These are phyloP conservation scores for Alternaria angustiovoidea DNA, from an alignment of 2,329 filamentous ascomycete genomes.

Conservation along the genomic window DNA sequence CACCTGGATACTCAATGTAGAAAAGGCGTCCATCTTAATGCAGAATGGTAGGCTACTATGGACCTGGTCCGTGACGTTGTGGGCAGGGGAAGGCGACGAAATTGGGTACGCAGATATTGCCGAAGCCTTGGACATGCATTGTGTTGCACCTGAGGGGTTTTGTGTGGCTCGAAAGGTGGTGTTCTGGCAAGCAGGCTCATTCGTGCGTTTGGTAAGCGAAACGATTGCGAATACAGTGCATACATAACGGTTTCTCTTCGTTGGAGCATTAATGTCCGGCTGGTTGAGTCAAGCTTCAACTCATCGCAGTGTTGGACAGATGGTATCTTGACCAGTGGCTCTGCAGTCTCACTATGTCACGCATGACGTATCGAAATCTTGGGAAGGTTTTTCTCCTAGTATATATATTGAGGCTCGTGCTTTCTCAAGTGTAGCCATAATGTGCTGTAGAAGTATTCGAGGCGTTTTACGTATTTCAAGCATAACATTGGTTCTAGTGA, in stretches of 20 bases:
- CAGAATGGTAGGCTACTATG: slow-evolving; percentile 16
- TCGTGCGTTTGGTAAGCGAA: slow-evolving; percentile 26
- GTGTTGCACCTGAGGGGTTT: slow-evolving; percentile 29
- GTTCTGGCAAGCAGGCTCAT: slow-evolving; percentile 24
- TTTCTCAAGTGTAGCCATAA: neutral
- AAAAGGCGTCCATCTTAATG: slow-evolving; percentile 13
- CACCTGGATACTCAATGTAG: slow-evolving; percentile 13
- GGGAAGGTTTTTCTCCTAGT: neutral
- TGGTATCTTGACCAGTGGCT: neutral
- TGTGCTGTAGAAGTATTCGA: neutral
- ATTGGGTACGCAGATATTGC: slow-evolving; percentile 22
- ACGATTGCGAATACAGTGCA: slow-evolving; percentile 27
- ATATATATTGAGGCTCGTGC: neutral
- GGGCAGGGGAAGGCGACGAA: slow-evolving; percentile 26
- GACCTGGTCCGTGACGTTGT: slow-evolving; percentile 12
- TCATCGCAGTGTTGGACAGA: neutral
- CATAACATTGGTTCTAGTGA: neutral
- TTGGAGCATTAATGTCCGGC: slow-evolving; percentile 22
- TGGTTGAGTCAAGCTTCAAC: neutral
- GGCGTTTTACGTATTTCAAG: neutral
- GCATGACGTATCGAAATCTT: neutral
- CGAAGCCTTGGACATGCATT: slow-evolving; percentile 26
- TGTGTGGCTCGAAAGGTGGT: slow-evolving; percentile 26
- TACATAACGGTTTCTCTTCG: slow-evolving; percentile 28
- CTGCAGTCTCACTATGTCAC: neutral